Evolutionary conservation across 176 grass and related monocot genomes (phyloP).

Genomic region (Oropetium thomaeum): DNA sequence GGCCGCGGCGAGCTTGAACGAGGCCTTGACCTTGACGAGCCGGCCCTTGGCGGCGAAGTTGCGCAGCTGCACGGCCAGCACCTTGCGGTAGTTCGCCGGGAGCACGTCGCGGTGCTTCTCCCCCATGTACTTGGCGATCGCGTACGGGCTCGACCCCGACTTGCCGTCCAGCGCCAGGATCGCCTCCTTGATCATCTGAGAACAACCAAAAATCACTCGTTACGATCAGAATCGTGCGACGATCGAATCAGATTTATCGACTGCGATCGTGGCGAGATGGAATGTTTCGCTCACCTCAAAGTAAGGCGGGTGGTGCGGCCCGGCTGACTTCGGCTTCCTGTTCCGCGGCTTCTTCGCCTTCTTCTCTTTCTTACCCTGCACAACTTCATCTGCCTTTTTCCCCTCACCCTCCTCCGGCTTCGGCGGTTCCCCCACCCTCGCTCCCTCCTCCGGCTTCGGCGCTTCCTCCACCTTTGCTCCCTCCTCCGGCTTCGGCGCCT

Average conservation of each 20-base stretch:
- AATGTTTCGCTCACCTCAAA: conserved; percentile 45
- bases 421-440: conserved; percentile 41
- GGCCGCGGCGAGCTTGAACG: conserved; percentile 55
- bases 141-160: conserved; percentile 62
- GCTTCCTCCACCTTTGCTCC: background rate
- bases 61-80: conserved; percentile 74
- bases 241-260: no score
- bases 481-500: background rate
- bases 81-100: conserved; percentile 76
- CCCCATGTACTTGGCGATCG: conserved; percentile 79
- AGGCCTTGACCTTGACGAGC: conserved; percentile 79
- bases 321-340: conserved; percentile 42
- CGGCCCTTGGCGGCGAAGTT: conserved; percentile 69
- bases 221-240: background rate
- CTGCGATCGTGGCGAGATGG: no score
- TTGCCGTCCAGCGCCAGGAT: conserved; percentile 57
- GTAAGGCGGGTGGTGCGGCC: conserved; percentile 67
- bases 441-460: background rate
- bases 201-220: background rate
- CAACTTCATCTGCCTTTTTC: no score
- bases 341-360: conserved; percentile 47
- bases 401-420: background rate
- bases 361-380: no score
- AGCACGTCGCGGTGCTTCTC: conserved; percentile 70
- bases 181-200: conserved; percentile 96